Percentiles rank a stretch among this genome's conserved stretches.
Evolutionary conservation across 805 yeast species (phyloP).

Genomic region (Candida pini): DNA sequence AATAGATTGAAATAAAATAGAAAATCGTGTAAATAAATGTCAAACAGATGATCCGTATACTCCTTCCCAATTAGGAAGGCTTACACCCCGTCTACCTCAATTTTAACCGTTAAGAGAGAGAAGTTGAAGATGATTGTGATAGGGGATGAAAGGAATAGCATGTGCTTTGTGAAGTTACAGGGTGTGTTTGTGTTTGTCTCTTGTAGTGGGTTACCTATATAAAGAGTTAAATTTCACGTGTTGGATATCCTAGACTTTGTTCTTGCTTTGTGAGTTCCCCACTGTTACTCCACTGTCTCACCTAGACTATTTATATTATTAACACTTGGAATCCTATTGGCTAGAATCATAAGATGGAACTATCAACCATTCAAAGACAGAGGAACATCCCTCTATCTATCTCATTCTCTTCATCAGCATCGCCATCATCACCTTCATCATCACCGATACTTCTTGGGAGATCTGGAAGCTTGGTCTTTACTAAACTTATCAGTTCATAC

Average conservation of each 20-base stretch:
- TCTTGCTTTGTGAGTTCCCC: background rate
- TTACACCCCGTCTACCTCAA: too few species aligned
- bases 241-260: background rate
- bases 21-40: background rate
- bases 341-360: background rate
- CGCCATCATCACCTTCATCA: background rate
- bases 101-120: too few species aligned
- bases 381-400: background rate
- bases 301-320: background rate
- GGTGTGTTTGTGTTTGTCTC: too few species aligned
- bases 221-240: too few species aligned
- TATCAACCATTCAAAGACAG: background rate
- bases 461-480: background rate
- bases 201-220: too few species aligned
- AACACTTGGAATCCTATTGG: background rate
- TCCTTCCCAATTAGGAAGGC: background rate
- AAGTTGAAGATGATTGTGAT: too few species aligned
- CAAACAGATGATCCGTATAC: background rate
- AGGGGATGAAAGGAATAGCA: too few species aligned
- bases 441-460: background rate
- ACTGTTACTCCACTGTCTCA: background rate
- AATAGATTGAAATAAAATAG: background rate
- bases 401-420: background rate
- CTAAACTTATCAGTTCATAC: too few species aligned
- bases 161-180: too few species aligned